phyloP scores from a whole-genome alignment of 345 rosid genomes.

The Salix brachista region DNA sequence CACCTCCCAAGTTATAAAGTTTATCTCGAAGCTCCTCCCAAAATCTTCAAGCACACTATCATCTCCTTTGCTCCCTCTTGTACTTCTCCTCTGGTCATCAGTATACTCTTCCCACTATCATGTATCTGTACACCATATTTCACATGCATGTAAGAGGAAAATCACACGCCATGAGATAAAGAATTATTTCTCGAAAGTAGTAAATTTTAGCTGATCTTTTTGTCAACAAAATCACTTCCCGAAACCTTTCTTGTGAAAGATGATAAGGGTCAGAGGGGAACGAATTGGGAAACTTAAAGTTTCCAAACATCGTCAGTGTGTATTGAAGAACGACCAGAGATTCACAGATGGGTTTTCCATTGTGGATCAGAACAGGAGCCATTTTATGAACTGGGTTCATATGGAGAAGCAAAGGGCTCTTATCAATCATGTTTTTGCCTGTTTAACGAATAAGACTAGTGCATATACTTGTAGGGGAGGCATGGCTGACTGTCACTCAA shows the following conservation, averaged over 20 bases:
- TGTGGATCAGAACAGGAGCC: too few relatives aligned
- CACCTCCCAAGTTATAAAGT: slow-evolving; percentile 6
- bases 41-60: neutral
- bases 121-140: too few relatives aligned
- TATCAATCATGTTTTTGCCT: neutral
- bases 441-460: too few relatives aligned
- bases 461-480: too few relatives aligned
- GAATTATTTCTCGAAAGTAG: too few relatives aligned
- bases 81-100: slow-evolving; percentile 3
- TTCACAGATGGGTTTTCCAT: slow-evolving; percentile 5
- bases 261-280: slow-evolving; percentile 11
- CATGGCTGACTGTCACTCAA: too few relatives aligned
- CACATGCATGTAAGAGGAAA: too few relatives aligned
- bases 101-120: neutral
- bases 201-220: neutral
- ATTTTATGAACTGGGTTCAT: slow-evolving; percentile 8
- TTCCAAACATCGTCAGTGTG: slow-evolving; percentile 13
- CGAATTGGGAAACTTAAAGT: neutral
- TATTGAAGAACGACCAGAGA: slow-evolving; percentile 10
- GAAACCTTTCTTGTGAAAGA: slow-evolving; percentile 12
- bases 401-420: slow-evolving; percentile 12
- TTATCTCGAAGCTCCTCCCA: slow-evolving; percentile 2
- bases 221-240: slow-evolving; percentile 13
- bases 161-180: too few relatives aligned
- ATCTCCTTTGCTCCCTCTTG: slow-evolving; percentile 3